Percentiles rank a stretch among this genome's conserved stretches.
Conservation (phyloP, 2,329 filamentous ascomycete genomes). For the Ophiostoma novo-ulmi region DNA sequence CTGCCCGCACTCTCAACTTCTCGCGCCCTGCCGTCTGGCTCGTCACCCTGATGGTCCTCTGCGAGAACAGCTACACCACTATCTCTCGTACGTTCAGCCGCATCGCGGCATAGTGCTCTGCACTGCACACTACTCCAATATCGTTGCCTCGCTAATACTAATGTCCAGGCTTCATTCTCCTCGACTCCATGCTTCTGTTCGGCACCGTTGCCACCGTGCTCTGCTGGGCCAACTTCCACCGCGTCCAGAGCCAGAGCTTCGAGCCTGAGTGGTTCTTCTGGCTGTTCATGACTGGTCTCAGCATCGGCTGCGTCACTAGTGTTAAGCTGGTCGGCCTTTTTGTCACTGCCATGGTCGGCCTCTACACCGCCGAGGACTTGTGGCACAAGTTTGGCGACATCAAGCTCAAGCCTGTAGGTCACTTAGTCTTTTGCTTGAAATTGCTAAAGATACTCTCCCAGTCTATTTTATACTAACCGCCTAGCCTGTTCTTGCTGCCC, state of each 20-base stretch:
- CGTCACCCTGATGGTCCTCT: constrained; percentile 92
- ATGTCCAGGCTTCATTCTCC: constrained; percentile 66
- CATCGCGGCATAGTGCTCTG: not conserved
- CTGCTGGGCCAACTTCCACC: constrained; percentile 96
- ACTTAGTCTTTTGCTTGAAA: constrained; percentile 35
- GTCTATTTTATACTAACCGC: constrained; percentile 25
- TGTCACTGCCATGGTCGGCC: constrained; percentile 85
- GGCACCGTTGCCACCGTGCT: constrained; percentile 97
- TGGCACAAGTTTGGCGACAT: constrained; percentile 97
- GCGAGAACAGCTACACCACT: constrained; percentile 98
- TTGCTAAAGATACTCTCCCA: not conserved
- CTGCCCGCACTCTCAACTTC: constrained; percentile 84
- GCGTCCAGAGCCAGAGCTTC: constrained; percentile 78
- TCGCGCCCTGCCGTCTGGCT: constrained; percentile 87
- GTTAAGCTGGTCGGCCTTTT: constrained; percentile 98
- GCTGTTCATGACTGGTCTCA: constrained; percentile 88
- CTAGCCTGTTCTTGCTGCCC: constrained; percentile 48
- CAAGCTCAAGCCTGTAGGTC: constrained; percentile 68
- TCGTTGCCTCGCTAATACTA: not conserved
- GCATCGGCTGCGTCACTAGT: constrained; percentile 96
- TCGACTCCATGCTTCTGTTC: constrained; percentile 97
- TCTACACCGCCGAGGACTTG: constrained; percentile 93
- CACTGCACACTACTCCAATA: not conserved
- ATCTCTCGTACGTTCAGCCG: constrained; percentile 62
- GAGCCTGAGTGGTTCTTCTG: constrained; percentile 89